Conservation (phyloP, 345 rosid species). For the Eutrema yunnanense region DNA sequence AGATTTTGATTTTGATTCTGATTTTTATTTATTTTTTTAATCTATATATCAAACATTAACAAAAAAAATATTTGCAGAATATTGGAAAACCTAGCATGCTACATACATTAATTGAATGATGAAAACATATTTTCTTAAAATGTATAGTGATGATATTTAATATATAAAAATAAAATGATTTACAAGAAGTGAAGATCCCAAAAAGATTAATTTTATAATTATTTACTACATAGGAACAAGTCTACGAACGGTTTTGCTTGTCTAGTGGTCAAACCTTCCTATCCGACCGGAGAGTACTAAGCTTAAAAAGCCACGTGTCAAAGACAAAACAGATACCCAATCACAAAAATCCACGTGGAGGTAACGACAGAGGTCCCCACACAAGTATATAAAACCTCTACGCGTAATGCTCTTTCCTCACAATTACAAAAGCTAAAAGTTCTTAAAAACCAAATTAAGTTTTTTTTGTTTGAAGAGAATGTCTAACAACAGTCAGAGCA, state of each 20-base stretch:
- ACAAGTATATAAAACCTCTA: slow-evolving; percentile 18
- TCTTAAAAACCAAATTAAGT: neutral
- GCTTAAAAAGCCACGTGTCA: neutral
- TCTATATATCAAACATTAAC: neutral
- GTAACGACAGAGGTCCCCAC: neutral
- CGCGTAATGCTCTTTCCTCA: neutral
- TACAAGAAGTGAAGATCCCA: neutral
- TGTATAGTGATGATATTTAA: neutral
- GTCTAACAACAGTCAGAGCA: slow-evolving; percentile 42
- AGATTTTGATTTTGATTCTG: too few relatives aligned
- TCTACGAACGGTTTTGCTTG: slow-evolving; percentile 18
- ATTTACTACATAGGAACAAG: neutral
- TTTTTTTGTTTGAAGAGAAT: neutral
- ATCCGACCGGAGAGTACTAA: slow-evolving; percentile 12
- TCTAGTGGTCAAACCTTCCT: slow-evolving; percentile 18
- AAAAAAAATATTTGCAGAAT: neutral
- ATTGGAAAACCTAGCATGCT: neutral
- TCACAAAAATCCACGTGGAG: slow-evolving; percentile 2
- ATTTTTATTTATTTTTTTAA: too few relatives aligned
- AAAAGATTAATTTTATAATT: neutral
- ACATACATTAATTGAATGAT: neutral
- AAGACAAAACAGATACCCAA: neutral
- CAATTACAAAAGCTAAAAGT: slow-evolving; percentile 6
- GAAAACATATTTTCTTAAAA: too few relatives aligned
- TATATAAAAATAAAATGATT: neutral